Evolutionary conservation across 768 basidiomycete genomes (phyloP), one percentile per base, ranked within the genome.

Genomic region (Calocybe indica): DNA sequence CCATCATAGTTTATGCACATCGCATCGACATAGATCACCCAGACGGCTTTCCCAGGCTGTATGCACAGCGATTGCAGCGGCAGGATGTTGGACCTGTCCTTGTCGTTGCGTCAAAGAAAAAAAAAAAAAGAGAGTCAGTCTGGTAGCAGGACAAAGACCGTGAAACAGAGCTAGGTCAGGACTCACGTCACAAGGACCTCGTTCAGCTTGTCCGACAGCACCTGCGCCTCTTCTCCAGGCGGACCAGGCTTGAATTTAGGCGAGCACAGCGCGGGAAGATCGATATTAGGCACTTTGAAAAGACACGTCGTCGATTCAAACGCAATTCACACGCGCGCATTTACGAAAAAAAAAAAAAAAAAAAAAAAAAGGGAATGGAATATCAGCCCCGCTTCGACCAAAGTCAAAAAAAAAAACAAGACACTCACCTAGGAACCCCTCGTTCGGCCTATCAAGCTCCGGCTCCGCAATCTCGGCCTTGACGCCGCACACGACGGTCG

Each of bases 1-100:
- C 96, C 96, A 62, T 98, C 94, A 60, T 95, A 96, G 67, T 96
- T 98, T 54, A 99, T 90, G 61, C 95, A 97, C 1, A 86, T 89
- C 29, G 89, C 82, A 55, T 99, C 96, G 55, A 97, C 76, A 59
- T 97, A 98, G n/a, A 98, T 74, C 29, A 87, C 86, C 92, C 93
- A 99, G 0, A 73, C 92, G 0, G 91, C 77, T 60, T 86, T 89
- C 3, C 82, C 83, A 0, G 80, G 77, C 11, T 87, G 75, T 48
- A 99, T 96, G 61, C 85, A 85, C 3, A 98, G 78, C 4, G 82
- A 79, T 2, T 74, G 62, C 2, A 83, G 74, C 0, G 87, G 71
- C 6, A 98, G 53, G 10, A 85, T 59, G 14, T 74, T 74, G 10
- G 90, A 82, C 13, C 92, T 92, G 57, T 41, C 28, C 13, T 92